phyloP scores from a whole-genome alignment of 1,284 basidiomycete genomes.

The Pterulicium gracile region DNA sequence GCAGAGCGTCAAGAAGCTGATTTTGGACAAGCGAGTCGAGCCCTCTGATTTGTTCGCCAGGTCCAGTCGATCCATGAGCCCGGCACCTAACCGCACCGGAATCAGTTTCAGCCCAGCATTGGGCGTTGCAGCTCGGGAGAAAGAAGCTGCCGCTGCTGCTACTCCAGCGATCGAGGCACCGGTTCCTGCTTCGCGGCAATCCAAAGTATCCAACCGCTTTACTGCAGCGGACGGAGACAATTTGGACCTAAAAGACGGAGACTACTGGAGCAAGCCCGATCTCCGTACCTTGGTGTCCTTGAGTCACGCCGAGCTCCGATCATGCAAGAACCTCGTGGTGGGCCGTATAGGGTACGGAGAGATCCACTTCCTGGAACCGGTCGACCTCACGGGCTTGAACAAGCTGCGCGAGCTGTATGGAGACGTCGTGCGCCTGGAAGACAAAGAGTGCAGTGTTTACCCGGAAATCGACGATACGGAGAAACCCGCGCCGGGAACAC shows the following conservation, averaged over 20 bases:
- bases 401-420: slow-evolving; percentile 80
- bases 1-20: slow-evolving; percentile 91
- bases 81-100: slow-evolving; percentile 32
- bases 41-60: slow-evolving; percentile 58
- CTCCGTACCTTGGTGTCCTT: slow-evolving; percentile 59
- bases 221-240: slow-evolving; percentile 30
- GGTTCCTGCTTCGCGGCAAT: slow-evolving; percentile 27
- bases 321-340: slow-evolving; percentile 70
- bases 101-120: slow-evolving; percentile 65
- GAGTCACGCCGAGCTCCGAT: slow-evolving; percentile 62
- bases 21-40: slow-evolving; percentile 75
- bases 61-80: slow-evolving; percentile 32
- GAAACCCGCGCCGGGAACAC: slow-evolving; percentile 75
- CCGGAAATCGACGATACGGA: slow-evolving; percentile 76
- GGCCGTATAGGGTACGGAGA: slow-evolving; percentile 88
- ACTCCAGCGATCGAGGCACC: slow-evolving; percentile 23
- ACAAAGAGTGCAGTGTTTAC: slow-evolving; percentile 90
- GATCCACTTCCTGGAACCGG: slow-evolving; percentile 84
- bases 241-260: slow-evolving; percentile 60
- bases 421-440: slow-evolving; percentile 82
- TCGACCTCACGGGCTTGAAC: slow-evolving; percentile 83
- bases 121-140: slow-evolving; percentile 62
- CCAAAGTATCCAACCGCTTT: slow-evolving; percentile 34
- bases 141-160: slow-evolving; percentile 33
- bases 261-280: slow-evolving; percentile 83